Evolutionary conservation across 371 early-diverging fungal genomes (phyloP).

Genomic region (Zancudomyces culisetae): DNA sequence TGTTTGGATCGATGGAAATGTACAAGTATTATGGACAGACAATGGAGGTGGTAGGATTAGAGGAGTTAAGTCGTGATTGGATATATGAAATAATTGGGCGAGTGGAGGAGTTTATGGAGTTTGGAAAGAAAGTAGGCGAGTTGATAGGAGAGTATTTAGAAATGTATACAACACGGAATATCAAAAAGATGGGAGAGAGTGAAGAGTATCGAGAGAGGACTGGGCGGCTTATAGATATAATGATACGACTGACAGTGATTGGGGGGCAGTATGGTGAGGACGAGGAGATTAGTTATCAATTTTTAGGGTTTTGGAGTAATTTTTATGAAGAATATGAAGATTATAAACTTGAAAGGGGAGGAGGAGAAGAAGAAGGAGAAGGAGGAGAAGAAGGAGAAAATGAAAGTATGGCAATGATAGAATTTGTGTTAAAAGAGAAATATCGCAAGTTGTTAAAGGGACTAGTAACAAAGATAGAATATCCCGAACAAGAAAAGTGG

Average conservation of each 20-base stretch:
- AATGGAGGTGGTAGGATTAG: neutral
- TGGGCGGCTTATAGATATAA: neutral
- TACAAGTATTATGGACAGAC: neutral
- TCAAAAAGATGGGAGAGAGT: neutral
- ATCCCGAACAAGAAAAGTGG: neutral
- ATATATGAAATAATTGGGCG: neutral
- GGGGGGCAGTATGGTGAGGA: neutral
- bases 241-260: neutral
- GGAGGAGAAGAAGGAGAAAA: neutral
- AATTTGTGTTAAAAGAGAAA: neutral
- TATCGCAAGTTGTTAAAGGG: neutral
- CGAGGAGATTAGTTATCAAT: neutral
- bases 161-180: neutral
- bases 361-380: neutral
- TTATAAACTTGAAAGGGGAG: no score
- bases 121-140: neutral
- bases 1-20: neutral
- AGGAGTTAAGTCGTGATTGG: neutral
- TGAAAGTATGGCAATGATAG: no score
- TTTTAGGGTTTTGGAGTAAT: neutral
- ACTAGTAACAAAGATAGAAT: neutral
- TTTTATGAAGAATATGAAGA: neutral
- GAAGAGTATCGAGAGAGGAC: neutral
- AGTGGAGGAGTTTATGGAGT: neutral
- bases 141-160: neutral